Base-by-base conservation (phyloP, 352 stramenopile genomes). In the Globisporangium lucens region DNA sequence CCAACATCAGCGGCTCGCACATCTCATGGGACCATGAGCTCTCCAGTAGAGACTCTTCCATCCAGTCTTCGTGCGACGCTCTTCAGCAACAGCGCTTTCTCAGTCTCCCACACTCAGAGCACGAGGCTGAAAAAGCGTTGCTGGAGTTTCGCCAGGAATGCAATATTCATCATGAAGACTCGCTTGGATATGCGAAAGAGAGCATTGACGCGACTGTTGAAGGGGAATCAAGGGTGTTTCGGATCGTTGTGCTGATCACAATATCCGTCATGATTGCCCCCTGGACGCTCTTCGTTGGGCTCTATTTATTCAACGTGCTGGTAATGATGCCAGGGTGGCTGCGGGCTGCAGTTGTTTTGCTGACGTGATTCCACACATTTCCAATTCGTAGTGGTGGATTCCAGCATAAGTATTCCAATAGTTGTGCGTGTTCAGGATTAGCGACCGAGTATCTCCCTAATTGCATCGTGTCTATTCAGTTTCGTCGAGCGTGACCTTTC, bases 171-270 rank as follows among this genome's bases (percentile, higher is more conserved):
- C 49, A 77, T 30, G 74, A 78, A 35, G 66, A 76, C 17, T 68
- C 69, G 17, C 61, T 77, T 46, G 65, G 73, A 10, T 82, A 81
- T 24, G 71, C 74, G n/a, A 69, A 67, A 30, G 71, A 83, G 10
- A 63, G 59, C 15, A n/a, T 74, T 2, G 29, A 55, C 8, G 66
- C 52, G 12, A 35, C 70, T 41, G 49, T 63, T 24, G 41, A 66
- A 41, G 63, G 70, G 24, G 33, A 20, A 29, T 46, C 63, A 35
- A 56, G 56, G 2, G 35, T 57, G 1, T 74, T 73, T 56, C 67
- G 58, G 29, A 60, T 71, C 4, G 66, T 72, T 10, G 65, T 67
- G 15, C 17, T 74, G 29, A 22, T 71, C 12, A 58, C 75, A 29
- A 46, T 83, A 12, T 66, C 76, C 13, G 49, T 74, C 15, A 53